A percentile compares a stretch with the other conserved stretches of the same genome.
Conservation (phyloP, 306 rosid species). For the Rosa multiflora region DNA sequence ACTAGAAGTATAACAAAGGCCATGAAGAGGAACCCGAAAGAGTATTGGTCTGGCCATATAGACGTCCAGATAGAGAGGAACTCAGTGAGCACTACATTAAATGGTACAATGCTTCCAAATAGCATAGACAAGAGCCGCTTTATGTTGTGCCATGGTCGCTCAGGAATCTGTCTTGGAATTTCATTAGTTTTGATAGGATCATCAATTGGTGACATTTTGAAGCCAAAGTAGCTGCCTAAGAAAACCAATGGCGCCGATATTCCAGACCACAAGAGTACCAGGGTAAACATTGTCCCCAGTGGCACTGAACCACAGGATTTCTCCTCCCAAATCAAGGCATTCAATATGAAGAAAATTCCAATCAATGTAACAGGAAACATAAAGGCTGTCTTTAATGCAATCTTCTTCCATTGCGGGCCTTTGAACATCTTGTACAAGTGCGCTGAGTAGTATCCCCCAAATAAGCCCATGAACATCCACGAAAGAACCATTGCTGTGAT, state of each 20-base stretch:
- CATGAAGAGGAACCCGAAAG: slow-evolving; percentile 85
- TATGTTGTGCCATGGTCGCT: slow-evolving; percentile 90
- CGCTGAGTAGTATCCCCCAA: too few species aligned
- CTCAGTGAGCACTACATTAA: slow-evolving; percentile 80
- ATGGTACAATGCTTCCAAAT: slow-evolving; percentile 90
- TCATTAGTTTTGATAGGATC: slow-evolving; percentile 93
- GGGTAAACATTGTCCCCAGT: slow-evolving; percentile 89
- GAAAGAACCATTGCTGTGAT: too few species aligned
- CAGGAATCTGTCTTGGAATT: slow-evolving; percentile 87
- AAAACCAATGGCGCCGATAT: slow-evolving; percentile 93
- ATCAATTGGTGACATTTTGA: slow-evolving; percentile 78
- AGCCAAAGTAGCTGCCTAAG: slow-evolving; percentile 90
- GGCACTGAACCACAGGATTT: slow-evolving; percentile 92
- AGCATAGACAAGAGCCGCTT: slow-evolving; percentile 78
- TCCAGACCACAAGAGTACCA: slow-evolving; percentile 87
- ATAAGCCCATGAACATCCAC: too few species aligned
- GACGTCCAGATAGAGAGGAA: slow-evolving; percentile 86
- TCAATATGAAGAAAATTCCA: slow-evolving; percentile 75
- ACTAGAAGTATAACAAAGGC: slow-evolving; percentile 73
- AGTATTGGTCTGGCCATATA: slow-evolving; percentile 93
- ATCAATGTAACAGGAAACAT: slow-evolving; percentile 93
- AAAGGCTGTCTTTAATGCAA: slow-evolving; percentile 79
- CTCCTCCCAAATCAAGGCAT: slow-evolving; percentile 89
- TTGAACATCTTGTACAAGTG: slow-evolving; percentile 99
- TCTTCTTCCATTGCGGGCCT: slow-evolving; percentile 96